A percentile compares a stretch with the other conserved stretches of the same genome.
Conservation (phyloP, 352 stramenopile species). For the Phytopythium litorale region DNA sequence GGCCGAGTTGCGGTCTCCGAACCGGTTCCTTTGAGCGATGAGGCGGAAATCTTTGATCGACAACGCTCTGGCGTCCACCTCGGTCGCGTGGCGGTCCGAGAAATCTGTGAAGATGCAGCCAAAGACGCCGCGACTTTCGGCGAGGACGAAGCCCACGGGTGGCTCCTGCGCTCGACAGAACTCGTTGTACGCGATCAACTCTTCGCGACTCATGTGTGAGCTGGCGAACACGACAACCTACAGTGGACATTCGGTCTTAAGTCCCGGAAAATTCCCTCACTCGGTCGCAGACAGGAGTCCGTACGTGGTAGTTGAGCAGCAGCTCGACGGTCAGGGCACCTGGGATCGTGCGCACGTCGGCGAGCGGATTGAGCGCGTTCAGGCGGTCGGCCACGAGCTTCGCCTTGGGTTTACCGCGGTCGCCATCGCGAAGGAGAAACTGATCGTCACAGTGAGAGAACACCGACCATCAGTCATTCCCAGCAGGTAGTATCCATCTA, state of each 20-base stretch:
- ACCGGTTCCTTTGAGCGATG: not conserved
- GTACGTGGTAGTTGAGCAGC: conserved; percentile 40
- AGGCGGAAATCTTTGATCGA: conserved; percentile 15
- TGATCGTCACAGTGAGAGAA: not conserved
- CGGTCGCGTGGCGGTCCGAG: conserved; percentile 2
- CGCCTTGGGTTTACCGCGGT: conserved; percentile 26
- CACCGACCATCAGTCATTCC: not conserved
- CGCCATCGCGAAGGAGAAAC: conserved; percentile 28
- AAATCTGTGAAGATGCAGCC: conserved; percentile 40
- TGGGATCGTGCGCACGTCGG: conserved; percentile 25
- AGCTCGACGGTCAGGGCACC: conserved; percentile 30
- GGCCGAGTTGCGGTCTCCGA: conserved; percentile 2
- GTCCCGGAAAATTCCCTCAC: not conserved
- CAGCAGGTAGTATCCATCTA: no score
- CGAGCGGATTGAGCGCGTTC: conserved; percentile 21
- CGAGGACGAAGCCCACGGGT: conserved; percentile 33
- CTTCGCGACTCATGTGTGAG: conserved; percentile 25
- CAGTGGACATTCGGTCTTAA: no score
- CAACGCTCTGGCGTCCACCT: not conserved
- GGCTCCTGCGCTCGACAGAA: conserved; percentile 38
- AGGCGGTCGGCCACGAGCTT: conserved; percentile 26
- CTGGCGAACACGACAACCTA: conserved; percentile 42
- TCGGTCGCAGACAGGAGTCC: not conserved
- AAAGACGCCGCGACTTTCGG: conserved; percentile 32
- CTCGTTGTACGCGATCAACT: conserved; percentile 44